phyloP scores from a whole-genome alignment of 2,329 filamentous ascomycete species.

The Aspergillus aculeatus region DNA sequence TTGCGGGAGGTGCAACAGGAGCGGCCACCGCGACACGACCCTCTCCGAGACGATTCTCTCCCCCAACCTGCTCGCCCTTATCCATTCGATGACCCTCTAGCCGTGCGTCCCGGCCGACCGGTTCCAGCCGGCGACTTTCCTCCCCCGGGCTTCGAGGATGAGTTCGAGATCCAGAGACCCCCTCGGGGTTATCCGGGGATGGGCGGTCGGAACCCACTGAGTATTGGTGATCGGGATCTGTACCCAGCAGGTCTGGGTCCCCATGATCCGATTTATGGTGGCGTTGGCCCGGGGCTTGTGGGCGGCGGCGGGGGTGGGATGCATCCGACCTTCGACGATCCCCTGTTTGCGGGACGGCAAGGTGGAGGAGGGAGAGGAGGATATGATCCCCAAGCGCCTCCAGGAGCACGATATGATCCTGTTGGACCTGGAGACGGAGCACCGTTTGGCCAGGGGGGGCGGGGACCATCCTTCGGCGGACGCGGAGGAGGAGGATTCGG shows the following conservation, averaged over 20 bases:
- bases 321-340: slow-evolving; percentile 94
- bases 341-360: slow-evolving; percentile 66
- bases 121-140: slow-evolving; percentile 71
- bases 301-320: slow-evolving; percentile 76
- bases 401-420: slow-evolving; percentile 89
- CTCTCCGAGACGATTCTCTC: slow-evolving; percentile 51
- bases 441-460: slow-evolving; percentile 41
- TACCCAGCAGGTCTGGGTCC: slow-evolving; percentile 85
- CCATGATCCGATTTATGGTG: slow-evolving; percentile 72
- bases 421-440: slow-evolving; percentile 65
- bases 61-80: slow-evolving; percentile 65
- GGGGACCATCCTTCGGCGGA: slow-evolving; percentile 23
- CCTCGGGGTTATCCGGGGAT: slow-evolving; percentile 50
- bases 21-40: slow-evolving; percentile 46
- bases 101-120: slow-evolving; percentile 58
- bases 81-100: slow-evolving; percentile 67
- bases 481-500: slow-evolving; percentile 58
- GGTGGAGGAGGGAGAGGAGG: slow-evolving; percentile 47
- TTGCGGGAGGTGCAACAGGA: slow-evolving; percentile 43
- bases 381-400: slow-evolving; percentile 73
- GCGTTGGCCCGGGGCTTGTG: slow-evolving; percentile 61
- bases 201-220: slow-evolving; percentile 58
- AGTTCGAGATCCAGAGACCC: slow-evolving; percentile 76
- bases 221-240: slow-evolving; percentile 81
- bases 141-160: slow-evolving; percentile 90